Conservation (phyloP, 495 filamentous ascomycete genomes). For the Penicillium verhagenii region DNA sequence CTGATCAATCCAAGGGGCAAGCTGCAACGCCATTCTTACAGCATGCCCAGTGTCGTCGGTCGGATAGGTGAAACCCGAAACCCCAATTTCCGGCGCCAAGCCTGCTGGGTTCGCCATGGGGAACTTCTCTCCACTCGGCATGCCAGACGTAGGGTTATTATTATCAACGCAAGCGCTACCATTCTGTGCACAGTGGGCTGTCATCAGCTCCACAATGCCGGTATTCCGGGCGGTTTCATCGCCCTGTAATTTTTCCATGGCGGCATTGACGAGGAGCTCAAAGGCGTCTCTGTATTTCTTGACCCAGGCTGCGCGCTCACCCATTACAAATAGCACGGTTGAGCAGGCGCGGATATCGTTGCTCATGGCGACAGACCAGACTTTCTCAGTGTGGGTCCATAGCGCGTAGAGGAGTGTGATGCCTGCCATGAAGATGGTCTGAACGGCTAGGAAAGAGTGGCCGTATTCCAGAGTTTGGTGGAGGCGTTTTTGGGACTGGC, state of each 20-base stretch:
- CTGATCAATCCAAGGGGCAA: slow-evolving; percentile 48
- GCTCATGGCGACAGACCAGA: slow-evolving; percentile 53
- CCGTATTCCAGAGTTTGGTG: slow-evolving; percentile 54
- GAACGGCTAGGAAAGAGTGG: slow-evolving; percentile 54
- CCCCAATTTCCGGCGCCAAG: slow-evolving; percentile 12
- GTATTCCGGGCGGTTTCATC: slow-evolving; percentile 37
- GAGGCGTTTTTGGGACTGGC: slow-evolving; percentile 53
- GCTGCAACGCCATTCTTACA: slow-evolving; percentile 45
- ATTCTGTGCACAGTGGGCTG: slow-evolving; percentile 39
- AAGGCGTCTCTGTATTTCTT: slow-evolving; percentile 56
- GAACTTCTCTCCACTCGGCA: slow-evolving; percentile 18
- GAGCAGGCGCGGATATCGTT: slow-evolving; percentile 57
- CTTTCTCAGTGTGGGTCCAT: slow-evolving; percentile 45
- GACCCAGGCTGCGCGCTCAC: slow-evolving; percentile 51
- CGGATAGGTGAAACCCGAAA: slow-evolving; percentile 12
- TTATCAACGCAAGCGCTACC: slow-evolving; percentile 8
- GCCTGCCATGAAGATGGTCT: slow-evolving; percentile 55
- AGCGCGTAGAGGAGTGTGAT: slow-evolving; percentile 52
- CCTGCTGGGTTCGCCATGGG: slow-evolving; percentile 12
- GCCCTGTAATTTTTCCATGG: slow-evolving; percentile 52
- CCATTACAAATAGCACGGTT: slow-evolving; percentile 54
- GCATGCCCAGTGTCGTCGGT: slow-evolving; percentile 31
- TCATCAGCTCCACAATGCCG: slow-evolving; percentile 45
- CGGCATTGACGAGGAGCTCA: slow-evolving; percentile 51
- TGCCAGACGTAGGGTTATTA: slow-evolving; percentile 14